These are phyloP conservation scores for Globisporangium middletonii DNA, from an alignment of 352 stramenopile species.

Conservation along the genomic window DNA sequence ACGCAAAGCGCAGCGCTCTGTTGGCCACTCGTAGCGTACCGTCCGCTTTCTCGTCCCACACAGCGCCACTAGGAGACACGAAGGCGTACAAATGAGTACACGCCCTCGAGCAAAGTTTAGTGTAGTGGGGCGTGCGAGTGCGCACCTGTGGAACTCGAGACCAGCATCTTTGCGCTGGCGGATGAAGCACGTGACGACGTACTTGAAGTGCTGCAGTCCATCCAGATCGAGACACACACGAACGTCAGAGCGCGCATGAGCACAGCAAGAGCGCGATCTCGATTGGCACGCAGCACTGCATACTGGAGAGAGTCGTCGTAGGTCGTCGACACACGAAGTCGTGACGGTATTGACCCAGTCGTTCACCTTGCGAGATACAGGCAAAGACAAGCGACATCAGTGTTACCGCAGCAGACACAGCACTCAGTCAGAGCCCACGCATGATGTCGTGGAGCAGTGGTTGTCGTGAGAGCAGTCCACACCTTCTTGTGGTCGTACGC, in stretches of 20 bases:
- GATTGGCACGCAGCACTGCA: not conserved
- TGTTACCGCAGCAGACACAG: not conserved
- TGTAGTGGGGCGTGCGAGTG: not conserved
- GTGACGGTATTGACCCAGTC: conserved; percentile 71
- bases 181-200: conserved; percentile 68
- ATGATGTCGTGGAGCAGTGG: no score
- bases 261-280: not conserved
- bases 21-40: conserved; percentile 18
- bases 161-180: conserved; percentile 59
- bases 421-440: no score
- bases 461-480: not conserved
- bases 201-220: conserved; percentile 73
- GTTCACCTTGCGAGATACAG: conserved; percentile 29
- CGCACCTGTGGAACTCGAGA: conserved; percentile 49
- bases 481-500: conserved; percentile 78
- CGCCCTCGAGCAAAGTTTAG: conserved; percentile 10
- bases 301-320: conserved; percentile 57
- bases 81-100: not conserved
- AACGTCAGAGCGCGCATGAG: not conserved
- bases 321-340: conserved; percentile 56
- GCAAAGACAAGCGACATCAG: not conserved
- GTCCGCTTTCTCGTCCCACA: conserved; percentile 74
- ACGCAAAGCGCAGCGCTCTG: no score
- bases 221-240: not conserved
- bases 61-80: conserved; percentile 29